Percentiles rank a stretch among this genome's conserved stretches.
Evolutionary conservation across 164 flowering plant genomes (phyloP).

Genomic region (Annona cherimola): DNA sequence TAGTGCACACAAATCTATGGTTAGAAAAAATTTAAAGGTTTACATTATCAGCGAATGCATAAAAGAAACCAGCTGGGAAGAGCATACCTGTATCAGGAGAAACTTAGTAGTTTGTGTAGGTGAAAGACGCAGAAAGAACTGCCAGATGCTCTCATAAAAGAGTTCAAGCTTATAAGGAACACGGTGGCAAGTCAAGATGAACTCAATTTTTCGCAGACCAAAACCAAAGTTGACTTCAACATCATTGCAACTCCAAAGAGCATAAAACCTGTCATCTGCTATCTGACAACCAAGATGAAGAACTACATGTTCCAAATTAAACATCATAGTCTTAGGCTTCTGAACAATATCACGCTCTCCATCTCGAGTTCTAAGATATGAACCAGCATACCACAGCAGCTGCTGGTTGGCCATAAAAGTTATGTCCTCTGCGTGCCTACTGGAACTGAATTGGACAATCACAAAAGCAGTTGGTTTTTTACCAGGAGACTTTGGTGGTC

Average conservation of each 20-base stretch:
- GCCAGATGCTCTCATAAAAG: slow-evolving; percentile 59
- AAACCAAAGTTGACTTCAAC: slow-evolving; percentile 46
- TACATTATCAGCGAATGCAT: neutral
- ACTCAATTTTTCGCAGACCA: slow-evolving; percentile 19
- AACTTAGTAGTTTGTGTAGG: slow-evolving; percentile 24
- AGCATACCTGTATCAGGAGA: slow-evolving; percentile 69
- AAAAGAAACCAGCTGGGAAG: neutral
- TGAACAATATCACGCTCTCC: slow-evolving; percentile 45
- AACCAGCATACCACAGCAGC: slow-evolving; percentile 28
- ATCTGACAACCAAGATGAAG: slow-evolving; percentile 64
- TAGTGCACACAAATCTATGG: too few relatives aligned
- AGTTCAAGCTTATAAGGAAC: slow-evolving; percentile 36
- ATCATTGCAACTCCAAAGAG: slow-evolving; percentile 31
- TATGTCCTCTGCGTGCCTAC: slow-evolving; percentile 30
- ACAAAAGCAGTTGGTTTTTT: slow-evolving; percentile 35
- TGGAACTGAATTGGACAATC: slow-evolving; percentile 49
- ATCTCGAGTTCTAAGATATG: slow-evolving; percentile 36
- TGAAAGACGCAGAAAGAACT: slow-evolving; percentile 50
- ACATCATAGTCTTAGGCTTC: slow-evolving; percentile 36
- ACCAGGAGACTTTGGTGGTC: slow-evolving; percentile 21
- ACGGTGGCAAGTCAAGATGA: slow-evolving; percentile 10
- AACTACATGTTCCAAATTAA: slow-evolving; percentile 27
- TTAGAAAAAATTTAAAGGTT: too few relatives aligned
- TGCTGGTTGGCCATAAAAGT: slow-evolving; percentile 18
- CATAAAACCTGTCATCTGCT: slow-evolving; percentile 36